These are phyloP conservation scores for Arthrinium puccinioides DNA, from an alignment of 2,329 filamentous ascomycete species.

Conservation along the genomic window DNA sequence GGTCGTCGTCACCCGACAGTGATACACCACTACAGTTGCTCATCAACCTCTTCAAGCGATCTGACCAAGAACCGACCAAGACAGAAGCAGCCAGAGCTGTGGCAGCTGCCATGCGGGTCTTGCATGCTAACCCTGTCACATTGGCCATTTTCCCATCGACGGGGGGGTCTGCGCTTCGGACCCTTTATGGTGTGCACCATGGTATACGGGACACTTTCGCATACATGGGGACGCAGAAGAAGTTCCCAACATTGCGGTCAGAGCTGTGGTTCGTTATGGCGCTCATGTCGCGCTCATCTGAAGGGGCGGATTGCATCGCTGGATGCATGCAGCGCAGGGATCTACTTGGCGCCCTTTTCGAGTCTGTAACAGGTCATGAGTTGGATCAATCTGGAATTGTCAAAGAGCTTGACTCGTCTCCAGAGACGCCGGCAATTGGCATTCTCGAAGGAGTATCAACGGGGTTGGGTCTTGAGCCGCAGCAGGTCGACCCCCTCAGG, in stretches of 20 bases:
- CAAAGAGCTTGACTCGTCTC: slow-evolving; percentile 3
- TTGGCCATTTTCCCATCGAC: slow-evolving; percentile 14
- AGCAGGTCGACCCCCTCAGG: slow-evolving; percentile 36
- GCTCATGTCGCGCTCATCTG: slow-evolving; percentile 45
- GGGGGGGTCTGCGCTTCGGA: slow-evolving; percentile 11
- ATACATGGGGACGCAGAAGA: slow-evolving; percentile 48
- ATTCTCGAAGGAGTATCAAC: slow-evolving; percentile 1
- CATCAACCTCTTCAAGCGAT: slow-evolving; percentile 31
- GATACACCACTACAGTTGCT: slow-evolving; percentile 28
- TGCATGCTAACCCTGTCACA: slow-evolving; percentile 35
- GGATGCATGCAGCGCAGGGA: slow-evolving; percentile 33
- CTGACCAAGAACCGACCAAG: slow-evolving; percentile 46
- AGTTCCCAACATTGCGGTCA: slow-evolving; percentile 51
- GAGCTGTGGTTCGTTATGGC: slow-evolving; percentile 58
- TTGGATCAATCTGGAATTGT: too few species aligned
- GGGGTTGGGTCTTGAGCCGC: slow-evolving; percentile 32
- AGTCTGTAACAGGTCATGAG: slow-evolving; percentile 41
- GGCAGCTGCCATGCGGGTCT: slow-evolving; percentile 43
- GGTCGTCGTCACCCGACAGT: neutral
- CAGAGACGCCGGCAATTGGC: neutral
- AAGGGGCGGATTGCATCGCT: slow-evolving; percentile 40
- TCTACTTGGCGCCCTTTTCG: slow-evolving; percentile 35
- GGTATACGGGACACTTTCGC: slow-evolving; percentile 34
- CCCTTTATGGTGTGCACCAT: slow-evolving; percentile 39
- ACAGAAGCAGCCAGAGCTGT: slow-evolving; percentile 52